These are phyloP conservation scores for Yamadazyma membranifaciens DNA, from an alignment of 1,139 yeast species.

Conservation along the genomic window DNA sequence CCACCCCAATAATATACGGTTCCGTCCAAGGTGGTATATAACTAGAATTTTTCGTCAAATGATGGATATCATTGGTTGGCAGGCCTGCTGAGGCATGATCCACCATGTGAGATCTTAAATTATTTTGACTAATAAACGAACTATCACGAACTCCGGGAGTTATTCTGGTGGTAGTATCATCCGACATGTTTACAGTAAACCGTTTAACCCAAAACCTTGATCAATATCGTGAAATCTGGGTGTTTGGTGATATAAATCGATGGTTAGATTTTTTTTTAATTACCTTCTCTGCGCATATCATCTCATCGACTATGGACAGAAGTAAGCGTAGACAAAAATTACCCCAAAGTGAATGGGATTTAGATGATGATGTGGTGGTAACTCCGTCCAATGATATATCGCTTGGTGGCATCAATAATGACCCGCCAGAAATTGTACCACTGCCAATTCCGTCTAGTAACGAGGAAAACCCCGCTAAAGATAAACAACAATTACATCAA, in stretches of 20 bases:
- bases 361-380: background rate
- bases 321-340: constrained; percentile 11
- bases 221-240: background rate
- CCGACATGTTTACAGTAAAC: background rate
- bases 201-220: too few species aligned
- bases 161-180: constrained; percentile 7
- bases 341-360: constrained; percentile 10
- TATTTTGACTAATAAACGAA: constrained; percentile 3
- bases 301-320: constrained; percentile 1
- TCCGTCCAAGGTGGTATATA: constrained; percentile 95
- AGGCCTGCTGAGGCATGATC: background rate
- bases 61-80: constrained; percentile 4
- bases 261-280: background rate
- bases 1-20: constrained; percentile 92
- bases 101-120: background rate
- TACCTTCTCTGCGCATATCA: background rate
- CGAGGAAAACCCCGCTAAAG: background rate
- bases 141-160: constrained; percentile 8
- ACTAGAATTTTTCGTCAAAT: constrained; percentile 13
- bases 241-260: background rate
- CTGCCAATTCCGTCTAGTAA: background rate
- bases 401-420: too few species aligned
- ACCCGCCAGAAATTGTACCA: background rate
- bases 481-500: constrained; percentile 16
- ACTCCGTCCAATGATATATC: background rate